Evolutionary conservation across 2,329 filamentous ascomycete species (phyloP).

Genomic region (Zymoseptoria tritici): DNA sequence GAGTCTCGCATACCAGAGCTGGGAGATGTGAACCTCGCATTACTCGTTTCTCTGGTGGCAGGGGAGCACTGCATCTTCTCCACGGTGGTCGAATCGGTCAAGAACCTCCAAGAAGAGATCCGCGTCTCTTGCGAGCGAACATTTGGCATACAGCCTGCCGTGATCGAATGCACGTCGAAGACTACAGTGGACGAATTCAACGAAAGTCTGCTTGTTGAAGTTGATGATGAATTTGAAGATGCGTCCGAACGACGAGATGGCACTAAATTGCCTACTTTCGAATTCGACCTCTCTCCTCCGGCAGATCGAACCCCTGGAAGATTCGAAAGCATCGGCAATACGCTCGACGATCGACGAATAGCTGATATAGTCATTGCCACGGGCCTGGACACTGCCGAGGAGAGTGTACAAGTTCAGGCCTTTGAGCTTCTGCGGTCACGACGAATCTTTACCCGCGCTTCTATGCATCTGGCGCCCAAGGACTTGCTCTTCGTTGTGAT

Average conservation of each 20-base stretch:
- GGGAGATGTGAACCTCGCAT: constrained; percentile 80
- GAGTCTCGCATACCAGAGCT: constrained; percentile 61
- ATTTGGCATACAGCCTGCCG: constrained; percentile 63
- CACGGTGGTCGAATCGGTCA: constrained; percentile 46
- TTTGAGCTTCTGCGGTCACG: constrained; percentile 69
- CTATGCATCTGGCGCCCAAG: constrained; percentile 65
- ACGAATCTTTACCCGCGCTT: constrained; percentile 67
- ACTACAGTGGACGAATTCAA: constrained; percentile 79
- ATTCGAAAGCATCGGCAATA: constrained; percentile 17
- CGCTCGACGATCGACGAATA: constrained; percentile 49
- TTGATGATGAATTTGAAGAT: constrained; percentile 17
- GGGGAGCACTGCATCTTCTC: constrained; percentile 85
- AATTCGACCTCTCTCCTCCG: constrained; percentile 11
- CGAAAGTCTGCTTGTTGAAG: constrained; percentile 54
- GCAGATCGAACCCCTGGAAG: constrained; percentile 12
- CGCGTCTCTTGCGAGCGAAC: constrained; percentile 61
- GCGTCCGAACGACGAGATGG: constrained; percentile 1
- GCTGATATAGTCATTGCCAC: constrained; percentile 78
- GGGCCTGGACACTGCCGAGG: constrained; percentile 66
- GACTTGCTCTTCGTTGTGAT: constrained; percentile 75
- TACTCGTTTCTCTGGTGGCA: constrained; percentile 71
- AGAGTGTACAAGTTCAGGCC: constrained; percentile 73
- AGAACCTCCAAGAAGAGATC: constrained; percentile 21
- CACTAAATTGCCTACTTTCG: constrained; percentile 3
- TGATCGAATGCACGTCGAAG: constrained; percentile 63